Conservation (phyloP, 116 monocot species). For the Phalaenopsis hybrid region DNA sequence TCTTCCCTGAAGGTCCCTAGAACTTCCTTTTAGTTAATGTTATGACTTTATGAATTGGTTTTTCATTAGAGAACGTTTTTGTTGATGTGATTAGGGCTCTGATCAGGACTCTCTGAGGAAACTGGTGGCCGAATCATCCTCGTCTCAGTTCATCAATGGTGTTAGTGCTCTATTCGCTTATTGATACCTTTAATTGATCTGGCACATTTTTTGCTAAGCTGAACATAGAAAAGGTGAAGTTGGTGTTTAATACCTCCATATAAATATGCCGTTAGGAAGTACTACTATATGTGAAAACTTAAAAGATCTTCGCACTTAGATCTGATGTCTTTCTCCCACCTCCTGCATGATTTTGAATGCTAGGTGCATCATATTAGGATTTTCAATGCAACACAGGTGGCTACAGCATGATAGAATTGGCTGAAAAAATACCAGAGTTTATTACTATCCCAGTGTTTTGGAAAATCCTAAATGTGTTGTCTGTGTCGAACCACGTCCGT, state of each 20-base stretch:
- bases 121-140: conserved; percentile 19
- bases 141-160: conserved; percentile 8
- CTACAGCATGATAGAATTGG: neutral
- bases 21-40: neutral
- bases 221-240: neutral
- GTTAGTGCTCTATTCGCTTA: neutral
- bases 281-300: neutral
- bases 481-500: too few relatives aligned
- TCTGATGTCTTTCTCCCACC: neutral
- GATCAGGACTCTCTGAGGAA: conserved; percentile 67
- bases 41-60: neutral
- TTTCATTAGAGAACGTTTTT: conserved; percentile 4
- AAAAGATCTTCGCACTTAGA: neutral
- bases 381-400: neutral
- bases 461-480: too few relatives aligned
- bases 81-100: conserved; percentile 18
- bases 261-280: neutral
- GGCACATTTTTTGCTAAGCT: neutral
- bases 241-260: neutral
- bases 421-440: neutral
- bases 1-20: conserved; percentile 48
- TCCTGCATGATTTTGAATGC: neutral
- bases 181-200: neutral
- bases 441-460: too few relatives aligned
- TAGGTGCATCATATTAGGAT: neutral